Conservation (phyloP, 2,329 filamentous ascomycete species). For the Hypocreales sp. region DNA sequence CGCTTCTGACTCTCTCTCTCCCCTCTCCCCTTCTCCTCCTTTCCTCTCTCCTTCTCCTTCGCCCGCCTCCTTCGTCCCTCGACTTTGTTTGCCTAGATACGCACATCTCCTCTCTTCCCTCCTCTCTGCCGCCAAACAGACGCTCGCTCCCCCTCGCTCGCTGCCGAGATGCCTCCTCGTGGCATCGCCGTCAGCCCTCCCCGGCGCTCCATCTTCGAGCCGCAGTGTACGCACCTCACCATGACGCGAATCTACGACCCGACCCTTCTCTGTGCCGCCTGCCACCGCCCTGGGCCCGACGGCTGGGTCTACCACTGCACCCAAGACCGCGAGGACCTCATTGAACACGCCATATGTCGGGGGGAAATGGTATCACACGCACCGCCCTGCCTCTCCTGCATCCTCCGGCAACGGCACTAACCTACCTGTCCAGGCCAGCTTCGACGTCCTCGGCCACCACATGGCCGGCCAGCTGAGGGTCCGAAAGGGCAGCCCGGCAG, state of each 20-base stretch:
- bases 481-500: slow-evolving; percentile 23
- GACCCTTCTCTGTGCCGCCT: slow-evolving; percentile 39
- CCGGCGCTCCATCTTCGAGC: slow-evolving; percentile 9
- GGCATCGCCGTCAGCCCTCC: slow-evolving; percentile 2
- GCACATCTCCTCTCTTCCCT: too few species aligned
- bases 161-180: slow-evolving; percentile 2
- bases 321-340: slow-evolving; percentile 39
- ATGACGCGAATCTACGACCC: slow-evolving; percentile 50
- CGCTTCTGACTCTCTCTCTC: too few species aligned
- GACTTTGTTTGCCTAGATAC: too few species aligned
- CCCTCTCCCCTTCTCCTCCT: too few species aligned
- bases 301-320: slow-evolving; percentile 65
- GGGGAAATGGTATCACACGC: slow-evolving; percentile 9
- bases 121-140: too few species aligned
- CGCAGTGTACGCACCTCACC: slow-evolving; percentile 48
- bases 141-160: neutral
- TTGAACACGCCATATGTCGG: slow-evolving; percentile 13
- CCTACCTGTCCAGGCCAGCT: slow-evolving; percentile 11
- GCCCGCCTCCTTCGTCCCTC: too few species aligned
- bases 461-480: slow-evolving; percentile 17
- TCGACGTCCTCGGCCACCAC: slow-evolving; percentile 18
- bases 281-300: slow-evolving; percentile 35
- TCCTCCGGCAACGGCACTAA: neutral
- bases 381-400: too few species aligned
- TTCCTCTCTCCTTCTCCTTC: too few species aligned